Conservation (phyloP, 1,284 basidiomycete species). For the Sporisorium sorghi region DNA sequence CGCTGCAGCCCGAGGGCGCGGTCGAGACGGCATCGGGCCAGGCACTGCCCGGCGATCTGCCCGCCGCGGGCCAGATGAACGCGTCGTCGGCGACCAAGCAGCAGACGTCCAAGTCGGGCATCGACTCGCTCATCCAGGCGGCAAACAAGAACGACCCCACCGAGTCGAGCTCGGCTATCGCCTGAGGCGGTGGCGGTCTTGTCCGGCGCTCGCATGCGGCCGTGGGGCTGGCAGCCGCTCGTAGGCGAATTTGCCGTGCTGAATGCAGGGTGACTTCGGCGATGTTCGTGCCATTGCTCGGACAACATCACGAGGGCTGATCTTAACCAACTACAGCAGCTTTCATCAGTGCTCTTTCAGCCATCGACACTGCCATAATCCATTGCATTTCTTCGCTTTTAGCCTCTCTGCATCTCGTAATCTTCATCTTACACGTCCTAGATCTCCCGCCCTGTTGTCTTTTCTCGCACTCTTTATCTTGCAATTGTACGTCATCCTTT, state of each 20-base stretch:
- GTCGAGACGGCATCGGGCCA: conserved; percentile 42
- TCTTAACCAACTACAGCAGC: background rate
- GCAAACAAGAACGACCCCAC: conserved; percentile 31
- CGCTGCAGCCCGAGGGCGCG: conserved; percentile 19
- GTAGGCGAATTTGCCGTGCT: background rate
- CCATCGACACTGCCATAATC: background rate
- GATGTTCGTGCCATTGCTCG: background rate
- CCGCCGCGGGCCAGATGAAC: conserved; percentile 44
- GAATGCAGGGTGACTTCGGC: too few relatives aligned
- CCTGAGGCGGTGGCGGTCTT: conserved; percentile 8
- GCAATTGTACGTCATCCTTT: background rate
- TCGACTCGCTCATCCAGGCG: conserved; percentile 42
- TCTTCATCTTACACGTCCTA: background rate
- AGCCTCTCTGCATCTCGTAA: background rate
- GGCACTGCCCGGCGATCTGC: conserved; percentile 30
- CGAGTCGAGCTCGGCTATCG: conserved; percentile 35
- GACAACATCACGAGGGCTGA: background rate
- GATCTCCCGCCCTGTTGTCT: background rate
- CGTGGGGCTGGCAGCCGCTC: background rate
- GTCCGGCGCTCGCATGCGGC: conserved; percentile 20
- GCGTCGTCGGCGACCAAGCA: conserved; percentile 44
- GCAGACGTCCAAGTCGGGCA: conserved; percentile 38
- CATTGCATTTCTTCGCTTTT: background rate
- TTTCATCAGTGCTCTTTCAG: too few relatives aligned
- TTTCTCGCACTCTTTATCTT: background rate